Base-by-base conservation (phyloP, 2,329 filamentous ascomycete species). In the Diplocarpon rosae region DNA sequence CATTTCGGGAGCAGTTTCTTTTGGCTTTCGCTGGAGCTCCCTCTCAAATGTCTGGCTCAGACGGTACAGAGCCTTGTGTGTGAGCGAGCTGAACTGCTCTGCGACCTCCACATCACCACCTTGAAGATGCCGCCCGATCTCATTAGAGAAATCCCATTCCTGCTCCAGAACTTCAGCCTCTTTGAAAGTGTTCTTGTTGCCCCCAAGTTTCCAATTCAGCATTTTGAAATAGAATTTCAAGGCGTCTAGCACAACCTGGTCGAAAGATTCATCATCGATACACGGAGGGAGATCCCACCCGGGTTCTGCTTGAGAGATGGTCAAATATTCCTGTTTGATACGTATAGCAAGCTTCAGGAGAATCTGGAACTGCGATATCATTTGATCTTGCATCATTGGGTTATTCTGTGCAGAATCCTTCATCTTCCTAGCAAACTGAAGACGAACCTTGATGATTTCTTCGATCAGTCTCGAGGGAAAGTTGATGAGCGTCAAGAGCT, bases 141-240 rank as follows among this genome's bases (percentile, higher is more conserved):
- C 81, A 59, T 96, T 96, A 42, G 85, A 93, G 59, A 96, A 96
- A 46, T 88, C 87, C 92, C 92, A 98, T 65, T 98, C 92, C 58
- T 95, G 88, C 61, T 95, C 93, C 38, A 98, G 69, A 52, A 98
- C 83, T 69, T 98, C 92, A 6, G 92, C 92, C 64, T 98, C 92
- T 62, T 96, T 96, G 74, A 98, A 98, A 0, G 89, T 95, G 66
- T 96, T 98, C 64, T 95, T 96, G 69, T 96, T 96, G 45, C 88
- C 86, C 56, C 85, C 89, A 42, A 98, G 70, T 64, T 96, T 96
- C 87, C 89, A 96, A 61, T 96, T 95, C 36, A 98, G 71, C 76
- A 98, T 89, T 63, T 90, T 92, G 73, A 98, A 98, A 66, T 98
- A 98, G 64, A 95, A 96, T 62, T 90, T 93, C 55, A 98, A 70